A percentile compares a stretch with the other conserved stretches of the same genome.
Conservation (phyloP, 139 green algal species). For the Closterium sp. region DNA sequence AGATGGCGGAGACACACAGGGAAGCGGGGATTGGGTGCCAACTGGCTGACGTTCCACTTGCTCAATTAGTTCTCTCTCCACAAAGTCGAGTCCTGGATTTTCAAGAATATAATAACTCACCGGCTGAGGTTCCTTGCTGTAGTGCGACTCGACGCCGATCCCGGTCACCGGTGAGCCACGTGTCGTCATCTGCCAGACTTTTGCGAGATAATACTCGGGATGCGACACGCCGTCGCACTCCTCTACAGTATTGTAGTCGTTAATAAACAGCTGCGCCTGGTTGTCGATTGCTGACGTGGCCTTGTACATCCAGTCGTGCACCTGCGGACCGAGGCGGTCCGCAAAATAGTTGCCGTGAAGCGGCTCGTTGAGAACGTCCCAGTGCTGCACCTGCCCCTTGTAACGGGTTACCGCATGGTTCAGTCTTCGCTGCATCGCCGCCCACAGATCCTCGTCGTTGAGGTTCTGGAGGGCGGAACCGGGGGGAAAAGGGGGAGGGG, state of each 20-base stretch:
- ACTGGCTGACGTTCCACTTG: no score
- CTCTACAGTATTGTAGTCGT: slow-evolving; percentile 48
- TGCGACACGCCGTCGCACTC: slow-evolving; percentile 23
- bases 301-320: slow-evolving; percentile 22
- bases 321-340: not conserved
- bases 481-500: not conserved
- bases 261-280: slow-evolving; percentile 32
- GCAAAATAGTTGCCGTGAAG: slow-evolving; percentile 47
- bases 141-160: slow-evolving; percentile 25
- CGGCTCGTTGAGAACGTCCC: slow-evolving; percentile 55
- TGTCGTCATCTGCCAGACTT: not conserved
- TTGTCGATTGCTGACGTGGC: slow-evolving; percentile 4
- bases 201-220: slow-evolving; percentile 11
- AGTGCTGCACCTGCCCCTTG: slow-evolving; percentile 38
- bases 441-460: slow-evolving; percentile 1
- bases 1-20: no score
- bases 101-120: not conserved
- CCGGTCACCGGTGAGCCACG: not conserved
- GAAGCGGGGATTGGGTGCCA: no score
- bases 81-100: not conserved
- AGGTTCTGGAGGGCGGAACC: slow-evolving; percentile 2
- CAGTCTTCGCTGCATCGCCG: slow-evolving; percentile 33
- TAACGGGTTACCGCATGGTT: slow-evolving; percentile 22
- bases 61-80: not conserved
- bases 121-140: not conserved